Conservation (phyloP, 805 yeast species). For the Schwanniomyces yamadae region DNA sequence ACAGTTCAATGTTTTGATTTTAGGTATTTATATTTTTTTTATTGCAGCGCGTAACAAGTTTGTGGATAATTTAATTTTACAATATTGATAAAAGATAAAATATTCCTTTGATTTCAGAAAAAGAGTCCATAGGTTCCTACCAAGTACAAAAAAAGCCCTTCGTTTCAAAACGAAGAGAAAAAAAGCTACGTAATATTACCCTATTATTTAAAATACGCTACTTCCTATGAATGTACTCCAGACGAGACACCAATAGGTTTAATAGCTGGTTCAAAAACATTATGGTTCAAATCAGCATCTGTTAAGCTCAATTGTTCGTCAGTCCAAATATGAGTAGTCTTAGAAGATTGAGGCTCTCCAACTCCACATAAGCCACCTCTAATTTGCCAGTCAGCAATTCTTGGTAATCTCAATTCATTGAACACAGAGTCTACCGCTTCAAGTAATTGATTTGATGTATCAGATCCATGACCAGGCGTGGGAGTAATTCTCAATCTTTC, state of each 20-base stretch:
- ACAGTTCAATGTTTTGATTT: background rate
- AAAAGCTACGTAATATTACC: too few species aligned
- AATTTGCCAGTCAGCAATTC: constrained; percentile 72
- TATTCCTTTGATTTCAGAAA: too few species aligned
- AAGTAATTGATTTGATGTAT: constrained; percentile 71
- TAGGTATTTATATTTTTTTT: constrained; percentile 1
- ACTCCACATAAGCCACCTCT: constrained; percentile 92
- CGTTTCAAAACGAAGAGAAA: too few species aligned
- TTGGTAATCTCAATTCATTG: constrained; percentile 67
- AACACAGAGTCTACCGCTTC: constrained; percentile 81
- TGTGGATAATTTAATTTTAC: too few species aligned
- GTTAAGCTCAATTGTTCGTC: constrained; percentile 67
- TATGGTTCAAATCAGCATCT: constrained; percentile 62
- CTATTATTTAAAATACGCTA: too few species aligned
- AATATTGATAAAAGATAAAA: too few species aligned
- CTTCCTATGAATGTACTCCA: constrained; percentile 50
- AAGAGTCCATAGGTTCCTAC: too few species aligned
- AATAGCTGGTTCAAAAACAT: constrained; percentile 63
- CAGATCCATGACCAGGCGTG: constrained; percentile 90
- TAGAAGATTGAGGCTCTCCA: constrained; percentile 52
- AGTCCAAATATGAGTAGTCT: constrained; percentile 80
- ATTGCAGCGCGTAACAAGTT: constrained; percentile 5
- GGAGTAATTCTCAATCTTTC: constrained; percentile 98
- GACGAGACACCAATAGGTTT: constrained; percentile 68
- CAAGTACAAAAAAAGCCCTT: too few species aligned